A percentile compares a stretch with the other conserved stretches of the same genome.
phyloP scores from a whole-genome alignment of 2,329 filamentous ascomycete species.

The Cercospora sp. region DNA sequence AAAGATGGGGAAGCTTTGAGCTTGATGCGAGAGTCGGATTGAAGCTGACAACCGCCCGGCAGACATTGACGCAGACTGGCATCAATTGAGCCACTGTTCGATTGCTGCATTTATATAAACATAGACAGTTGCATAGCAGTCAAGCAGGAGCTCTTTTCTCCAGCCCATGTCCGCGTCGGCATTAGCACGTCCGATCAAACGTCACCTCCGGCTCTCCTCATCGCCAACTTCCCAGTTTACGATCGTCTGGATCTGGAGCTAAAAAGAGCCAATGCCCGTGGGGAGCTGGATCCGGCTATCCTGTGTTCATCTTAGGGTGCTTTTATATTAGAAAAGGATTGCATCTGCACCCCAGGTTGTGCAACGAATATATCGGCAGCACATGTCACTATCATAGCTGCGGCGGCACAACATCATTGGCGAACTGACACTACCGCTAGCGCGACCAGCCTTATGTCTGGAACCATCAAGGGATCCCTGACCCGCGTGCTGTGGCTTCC shows the following conservation, averaged over 20 bases:
- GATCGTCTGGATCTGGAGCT: neutral
- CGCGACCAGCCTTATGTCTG: neutral
- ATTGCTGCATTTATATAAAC: neutral
- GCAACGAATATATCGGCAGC: neutral
- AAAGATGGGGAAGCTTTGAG: slow-evolving; percentile 69
- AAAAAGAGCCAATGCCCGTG: neutral
- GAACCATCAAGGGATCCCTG: slow-evolving; percentile 15
- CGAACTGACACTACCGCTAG: neutral
- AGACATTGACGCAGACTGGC: slow-evolving; percentile 55
- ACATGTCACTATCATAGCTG: neutral
- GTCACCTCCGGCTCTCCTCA: slow-evolving; percentile 3
- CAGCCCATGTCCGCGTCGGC: neutral
- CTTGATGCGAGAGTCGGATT: slow-evolving; percentile 73
- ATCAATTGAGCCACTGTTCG: slow-evolving; percentile 16
- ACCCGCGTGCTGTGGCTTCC: neutral
- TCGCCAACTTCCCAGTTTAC: slow-evolving; percentile 8
- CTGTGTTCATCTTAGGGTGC: neutral
- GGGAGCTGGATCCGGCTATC: neutral
- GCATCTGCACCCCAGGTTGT: neutral
- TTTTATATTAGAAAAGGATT: neutral
- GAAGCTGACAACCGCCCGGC: slow-evolving; percentile 68
- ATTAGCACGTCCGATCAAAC: slow-evolving; percentile 2
- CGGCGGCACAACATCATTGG: neutral
- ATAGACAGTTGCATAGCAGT: neutral
- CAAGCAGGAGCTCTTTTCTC: neutral